These are phyloP conservation scores for Candida rishiriensis DNA, from an alignment of 805 yeast species.

Conservation along the genomic window DNA sequence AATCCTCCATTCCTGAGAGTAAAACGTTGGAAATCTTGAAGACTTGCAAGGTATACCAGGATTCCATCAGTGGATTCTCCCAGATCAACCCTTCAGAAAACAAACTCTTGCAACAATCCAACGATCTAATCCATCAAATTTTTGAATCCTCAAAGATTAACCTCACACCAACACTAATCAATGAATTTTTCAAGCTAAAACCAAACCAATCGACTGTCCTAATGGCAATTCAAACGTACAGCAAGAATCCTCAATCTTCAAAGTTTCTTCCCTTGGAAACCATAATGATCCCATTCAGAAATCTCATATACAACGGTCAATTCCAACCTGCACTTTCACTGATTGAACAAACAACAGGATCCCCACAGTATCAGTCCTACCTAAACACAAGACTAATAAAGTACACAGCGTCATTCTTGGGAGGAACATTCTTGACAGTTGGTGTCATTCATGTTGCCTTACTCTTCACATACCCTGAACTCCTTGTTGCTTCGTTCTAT, in stretches of 20 bases:
- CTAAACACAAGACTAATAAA: constrained; percentile 25
- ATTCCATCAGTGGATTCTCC: constrained; percentile 18
- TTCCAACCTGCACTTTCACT: constrained; percentile 51
- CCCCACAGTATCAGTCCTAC: constrained; percentile 41
- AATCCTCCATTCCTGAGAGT: no score
- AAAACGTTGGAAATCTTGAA: constrained; percentile 11
- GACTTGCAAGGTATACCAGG: constrained; percentile 24
- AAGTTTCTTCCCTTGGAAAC: constrained; percentile 30
- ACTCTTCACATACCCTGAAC: constrained; percentile 30
- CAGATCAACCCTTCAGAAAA: constrained; percentile 18
- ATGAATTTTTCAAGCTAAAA: constrained; percentile 18
- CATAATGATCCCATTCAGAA: constrained; percentile 62
- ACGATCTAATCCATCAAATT: constrained; percentile 14
- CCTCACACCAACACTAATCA: constrained; percentile 17
- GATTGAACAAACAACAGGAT: constrained; percentile 59
- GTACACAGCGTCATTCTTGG: constrained; percentile 38
- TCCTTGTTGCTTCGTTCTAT: constrained; percentile 29
- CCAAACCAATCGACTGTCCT: constrained; percentile 24
- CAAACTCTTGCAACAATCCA: constrained; percentile 18
- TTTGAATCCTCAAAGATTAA: constrained; percentile 15
- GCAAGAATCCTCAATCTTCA: constrained; percentile 12
- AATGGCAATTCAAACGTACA: constrained; percentile 22
- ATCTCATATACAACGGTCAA: constrained; percentile 54
- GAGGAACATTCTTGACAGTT: constrained; percentile 37
- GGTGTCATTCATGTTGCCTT: constrained; percentile 45